Conservation (phyloP, 306 rosid genomes). For the Begonia loranthoides region DNA sequence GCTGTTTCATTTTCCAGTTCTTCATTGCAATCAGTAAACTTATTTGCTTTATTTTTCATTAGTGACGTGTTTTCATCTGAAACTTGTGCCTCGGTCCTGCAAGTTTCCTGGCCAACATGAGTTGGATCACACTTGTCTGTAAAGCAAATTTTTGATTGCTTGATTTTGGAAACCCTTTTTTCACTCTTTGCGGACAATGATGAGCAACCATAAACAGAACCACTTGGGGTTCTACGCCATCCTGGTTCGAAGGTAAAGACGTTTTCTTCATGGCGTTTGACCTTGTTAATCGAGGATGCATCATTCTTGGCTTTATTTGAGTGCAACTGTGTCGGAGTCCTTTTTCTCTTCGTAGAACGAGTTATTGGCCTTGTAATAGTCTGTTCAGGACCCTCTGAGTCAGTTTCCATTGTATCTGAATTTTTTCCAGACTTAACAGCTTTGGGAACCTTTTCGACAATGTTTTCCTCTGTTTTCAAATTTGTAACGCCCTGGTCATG, state of each 20-base stretch:
- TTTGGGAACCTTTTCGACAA: constrained; percentile 25
- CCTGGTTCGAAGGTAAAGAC: constrained; percentile 28
- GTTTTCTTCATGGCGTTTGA: constrained; percentile 28
- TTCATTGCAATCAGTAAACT: constrained; percentile 9
- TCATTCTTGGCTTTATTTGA: constrained; percentile 23
- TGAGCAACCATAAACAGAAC: constrained; percentile 27
- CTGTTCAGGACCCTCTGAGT: constrained; percentile 53
- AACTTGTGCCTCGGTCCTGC: constrained; percentile 20
- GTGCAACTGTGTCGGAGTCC: constrained; percentile 23
- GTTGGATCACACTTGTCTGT: constrained; percentile 14
- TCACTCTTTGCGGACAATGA: constrained; percentile 16
- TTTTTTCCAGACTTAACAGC: constrained; percentile 33
- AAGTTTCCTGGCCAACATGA: constrained; percentile 23
- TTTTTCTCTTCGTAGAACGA: constrained; percentile 45
- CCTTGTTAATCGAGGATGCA: constrained; percentile 19
- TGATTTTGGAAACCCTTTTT: constrained; percentile 19
- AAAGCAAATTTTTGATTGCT: constrained; percentile 25
- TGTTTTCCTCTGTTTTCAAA: constrained; percentile 5
- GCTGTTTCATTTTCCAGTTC: constrained; percentile 26
- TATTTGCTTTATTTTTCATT: constrained; percentile 12
- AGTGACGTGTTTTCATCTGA: constrained; percentile 7
- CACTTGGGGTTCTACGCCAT: constrained; percentile 18
- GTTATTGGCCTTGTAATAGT: constrained; percentile 47
- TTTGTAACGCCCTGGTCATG: constrained; percentile 17
- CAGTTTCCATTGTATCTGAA: constrained; percentile 87